Base-by-base conservation (phyloP, 2,329 filamentous ascomycete genomes). In the Penicillium sp. region DNA sequence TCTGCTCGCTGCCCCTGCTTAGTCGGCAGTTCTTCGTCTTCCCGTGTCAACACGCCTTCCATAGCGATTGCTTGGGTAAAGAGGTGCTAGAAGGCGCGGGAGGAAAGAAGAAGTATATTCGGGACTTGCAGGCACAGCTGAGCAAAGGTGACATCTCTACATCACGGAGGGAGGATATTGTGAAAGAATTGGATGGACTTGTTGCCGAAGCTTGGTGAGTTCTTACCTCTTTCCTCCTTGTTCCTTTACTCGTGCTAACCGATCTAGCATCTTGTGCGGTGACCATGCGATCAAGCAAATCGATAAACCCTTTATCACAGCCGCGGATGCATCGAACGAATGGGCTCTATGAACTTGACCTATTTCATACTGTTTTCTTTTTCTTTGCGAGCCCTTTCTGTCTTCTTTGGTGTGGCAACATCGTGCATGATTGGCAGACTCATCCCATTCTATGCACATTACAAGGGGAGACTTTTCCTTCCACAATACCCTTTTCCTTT, bases 21-120 rank as follows among this genome's bases (percentile, higher is more conserved):
- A 92, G 89, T 66, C 78, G 92, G 47, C 92, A 97, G 65, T 99
- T 99, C 74, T 99, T 97, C 63, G 94, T 99, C 15, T 99, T 99
- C 61, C 94, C 94, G 0, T 99, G 94, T 72, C 94, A 99, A 77
- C 94, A 99, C 73, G 90, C 92, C 3, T 99, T 99, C 67, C 94
- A 99, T 72, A 93, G 90, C 34, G 94, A 99, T 69, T 99, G 94
- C 70, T 75, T 99, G 42, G 93, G 91, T 0, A 87, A 85, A 64
- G 89, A 88, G 67, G 91, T 97, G 1, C 81, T 97, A 46, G 89
- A 93, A 70, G 87, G 91, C 59, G 86, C 88, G 1, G 90, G 91
- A 0, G 87, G 85, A 15, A 90, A 88, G 73, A 85, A 87, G 13
- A 87, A 87, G 69, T 81, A 89, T 60, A 97, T 99, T 61, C 84